phyloP scores from a whole-genome alignment of 495 filamentous ascomycete genomes.

The Aspergillus coremiiformis region DNA sequence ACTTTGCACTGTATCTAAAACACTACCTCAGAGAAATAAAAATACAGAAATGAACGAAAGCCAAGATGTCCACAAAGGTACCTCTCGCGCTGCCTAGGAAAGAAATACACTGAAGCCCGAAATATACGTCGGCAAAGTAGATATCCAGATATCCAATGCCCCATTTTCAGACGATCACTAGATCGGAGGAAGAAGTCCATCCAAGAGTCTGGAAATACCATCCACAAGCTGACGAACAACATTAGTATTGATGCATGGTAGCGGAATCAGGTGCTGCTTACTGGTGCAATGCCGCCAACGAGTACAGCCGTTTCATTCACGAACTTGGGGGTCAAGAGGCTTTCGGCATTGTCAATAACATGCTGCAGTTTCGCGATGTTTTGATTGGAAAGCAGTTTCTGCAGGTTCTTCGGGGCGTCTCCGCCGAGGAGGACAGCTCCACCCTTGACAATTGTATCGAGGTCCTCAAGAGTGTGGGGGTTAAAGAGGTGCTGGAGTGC shows the following conservation, averaged over 20 bases:
- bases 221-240: constrained; percentile 19
- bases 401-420: constrained; percentile 17
- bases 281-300: constrained; percentile 46
- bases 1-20: neutral
- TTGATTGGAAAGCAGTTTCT: constrained; percentile 21
- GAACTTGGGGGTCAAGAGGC: constrained; percentile 26
- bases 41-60: neutral
- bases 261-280: constrained; percentile 20
- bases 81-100: too few relatives aligned
- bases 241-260: neutral
- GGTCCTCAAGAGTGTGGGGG: constrained; percentile 33
- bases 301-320: constrained; percentile 42
- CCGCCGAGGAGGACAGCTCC: constrained; percentile 21
- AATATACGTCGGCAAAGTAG: too few relatives aligned
- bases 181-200: constrained; percentile 22
- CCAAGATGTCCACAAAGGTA: neutral
- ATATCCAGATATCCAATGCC: neutral
- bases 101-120: too few relatives aligned
- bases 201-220: constrained; percentile 30
- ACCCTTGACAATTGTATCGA: constrained; percentile 32
- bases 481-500: constrained; percentile 29
- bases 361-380: constrained; percentile 28
- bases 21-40: neutral
- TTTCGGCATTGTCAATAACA: constrained; percentile 28
- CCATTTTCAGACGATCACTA: neutral